phyloP scores from a whole-genome alignment of 2,329 filamentous ascomycete species.

The Westerdykella aurantiaca region DNA sequence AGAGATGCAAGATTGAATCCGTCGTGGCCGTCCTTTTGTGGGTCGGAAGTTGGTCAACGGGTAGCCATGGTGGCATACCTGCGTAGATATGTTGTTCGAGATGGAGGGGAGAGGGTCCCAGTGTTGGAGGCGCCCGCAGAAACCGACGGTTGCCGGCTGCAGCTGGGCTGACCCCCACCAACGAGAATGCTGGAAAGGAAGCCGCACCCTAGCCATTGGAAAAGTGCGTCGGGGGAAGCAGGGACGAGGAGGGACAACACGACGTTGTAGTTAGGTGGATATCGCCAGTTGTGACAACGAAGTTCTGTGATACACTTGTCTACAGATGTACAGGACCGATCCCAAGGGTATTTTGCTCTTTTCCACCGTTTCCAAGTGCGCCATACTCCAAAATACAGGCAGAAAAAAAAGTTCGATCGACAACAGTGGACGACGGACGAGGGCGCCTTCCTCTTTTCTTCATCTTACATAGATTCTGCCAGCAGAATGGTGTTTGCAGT shows the following conservation, averaged over 20 bases:
- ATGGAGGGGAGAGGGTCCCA: constrained; percentile 10
- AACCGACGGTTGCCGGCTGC: constrained; percentile 12
- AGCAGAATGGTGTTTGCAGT: constrained; percentile 25
- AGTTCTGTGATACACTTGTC: constrained; percentile 16
- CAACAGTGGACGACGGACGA: constrained; percentile 7
- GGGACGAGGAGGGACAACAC: constrained; percentile 6
- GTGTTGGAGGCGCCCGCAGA: constrained; percentile 13
- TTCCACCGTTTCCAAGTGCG: constrained; percentile 18
- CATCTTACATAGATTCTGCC: constrained; percentile 10
- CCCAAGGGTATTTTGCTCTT: constrained; percentile 31
- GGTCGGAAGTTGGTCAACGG: constrained; percentile 1
- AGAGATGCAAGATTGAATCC: not conserved
- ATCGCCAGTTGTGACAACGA: constrained; percentile 8
- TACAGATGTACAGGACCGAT: constrained; percentile 18
- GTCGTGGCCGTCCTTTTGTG: constrained; percentile 5
- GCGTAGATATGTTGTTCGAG: not conserved
- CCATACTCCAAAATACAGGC: constrained; percentile 21
- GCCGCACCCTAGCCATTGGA: not conserved
- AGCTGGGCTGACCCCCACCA: constrained; percentile 11
- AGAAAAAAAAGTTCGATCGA: constrained; percentile 4
- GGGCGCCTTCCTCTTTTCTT: not conserved
- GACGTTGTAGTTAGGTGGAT: constrained; percentile 7
- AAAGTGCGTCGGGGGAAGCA: constrained; percentile 1
- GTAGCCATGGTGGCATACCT: no score
- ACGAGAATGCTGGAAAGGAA: constrained; percentile 4